Conservation (phyloP, 768 basidiomycete genomes). For the Multifurca ochricompacta region DNA sequence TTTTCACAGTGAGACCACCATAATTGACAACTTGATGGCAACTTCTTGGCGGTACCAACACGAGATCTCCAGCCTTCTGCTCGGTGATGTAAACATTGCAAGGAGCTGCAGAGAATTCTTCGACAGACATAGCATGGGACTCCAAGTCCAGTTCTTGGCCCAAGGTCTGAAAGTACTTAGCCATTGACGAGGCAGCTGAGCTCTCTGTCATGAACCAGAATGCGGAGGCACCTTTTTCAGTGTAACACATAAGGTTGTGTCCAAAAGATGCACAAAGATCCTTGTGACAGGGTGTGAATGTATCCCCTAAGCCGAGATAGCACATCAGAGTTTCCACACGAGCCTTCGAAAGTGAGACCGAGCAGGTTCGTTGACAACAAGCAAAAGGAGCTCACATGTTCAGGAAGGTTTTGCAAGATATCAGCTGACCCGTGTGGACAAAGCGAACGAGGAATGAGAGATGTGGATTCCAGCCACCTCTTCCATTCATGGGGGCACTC, state of each 20-base stretch:
- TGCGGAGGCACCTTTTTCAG: slow-evolving; percentile 62
- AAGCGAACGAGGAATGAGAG: slow-evolving; percentile 45
- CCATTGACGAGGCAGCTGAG: slow-evolving; percentile 44
- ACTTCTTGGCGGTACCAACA: slow-evolving; percentile 72
- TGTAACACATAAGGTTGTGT: slow-evolving; percentile 82
- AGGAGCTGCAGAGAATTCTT: slow-evolving; percentile 56
- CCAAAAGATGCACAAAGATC: slow-evolving; percentile 80
- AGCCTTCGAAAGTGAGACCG: background rate
- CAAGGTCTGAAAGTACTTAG: slow-evolving; percentile 51
- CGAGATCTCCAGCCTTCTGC: slow-evolving; percentile 69
- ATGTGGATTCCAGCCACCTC: slow-evolving; percentile 43
- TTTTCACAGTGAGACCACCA: slow-evolving; percentile 77
- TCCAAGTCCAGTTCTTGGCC: slow-evolving; percentile 66
- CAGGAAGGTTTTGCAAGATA: slow-evolving; percentile 47
- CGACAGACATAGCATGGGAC: slow-evolving; percentile 51
- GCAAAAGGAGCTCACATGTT: slow-evolving; percentile 34
- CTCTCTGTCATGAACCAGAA: slow-evolving; percentile 84
- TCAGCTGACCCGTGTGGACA: slow-evolving; percentile 50
- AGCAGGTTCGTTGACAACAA: slow-evolving; percentile 6
- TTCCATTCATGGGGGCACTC: slow-evolving; percentile 61
- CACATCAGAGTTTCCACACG: slow-evolving; percentile 77
- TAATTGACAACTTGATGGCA: slow-evolving; percentile 80
- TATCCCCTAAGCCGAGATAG: slow-evolving; percentile 75
- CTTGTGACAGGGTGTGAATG: slow-evolving; percentile 80
- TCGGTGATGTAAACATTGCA: slow-evolving; percentile 65